These are phyloP conservation scores for Bretschneidera sinensis DNA, from an alignment of 345 rosid genomes.

Conservation along the genomic window DNA sequence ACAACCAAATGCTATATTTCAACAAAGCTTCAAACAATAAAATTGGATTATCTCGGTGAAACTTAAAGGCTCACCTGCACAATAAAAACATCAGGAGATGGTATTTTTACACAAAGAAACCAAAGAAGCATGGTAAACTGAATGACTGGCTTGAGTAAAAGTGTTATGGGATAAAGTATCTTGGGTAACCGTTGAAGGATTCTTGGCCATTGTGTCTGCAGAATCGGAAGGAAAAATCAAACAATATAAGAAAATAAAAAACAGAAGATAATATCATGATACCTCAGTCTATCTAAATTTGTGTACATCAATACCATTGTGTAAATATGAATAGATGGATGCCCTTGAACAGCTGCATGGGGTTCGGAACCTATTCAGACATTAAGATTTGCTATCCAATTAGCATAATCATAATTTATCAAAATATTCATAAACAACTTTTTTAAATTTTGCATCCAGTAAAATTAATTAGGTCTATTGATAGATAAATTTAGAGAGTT, in stretches of 20 bases:
- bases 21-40: not conserved
- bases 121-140: conserved; percentile 83
- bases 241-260: not conserved
- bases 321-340: conserved; percentile 71
- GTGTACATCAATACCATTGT: conserved; percentile 56
- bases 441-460: not conserved
- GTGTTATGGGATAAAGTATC: conserved; percentile 56
- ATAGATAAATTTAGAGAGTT: not conserved
- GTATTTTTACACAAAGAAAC: conserved; percentile 70
- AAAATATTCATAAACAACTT: not conserved
- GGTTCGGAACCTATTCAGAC: conserved; percentile 70
- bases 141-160: conserved; percentile 70
- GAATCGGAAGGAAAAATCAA: too few species aligned
- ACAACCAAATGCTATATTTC: too few species aligned
- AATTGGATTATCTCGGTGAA: not conserved
- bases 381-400: conserved; percentile 6
- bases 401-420: not conserved
- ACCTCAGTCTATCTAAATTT: conserved; percentile 1
- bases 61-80: conserved; percentile 59
- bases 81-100: conserved; percentile 73
- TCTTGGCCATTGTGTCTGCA: conserved; percentile 63
- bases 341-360: conserved; percentile 58
- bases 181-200: conserved; percentile 44
- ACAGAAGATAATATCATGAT: not conserved
- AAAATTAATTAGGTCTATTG: not conserved